Base-by-base conservation (phyloP, 768 basidiomycete species). In the Pholiota molesta region DNA sequence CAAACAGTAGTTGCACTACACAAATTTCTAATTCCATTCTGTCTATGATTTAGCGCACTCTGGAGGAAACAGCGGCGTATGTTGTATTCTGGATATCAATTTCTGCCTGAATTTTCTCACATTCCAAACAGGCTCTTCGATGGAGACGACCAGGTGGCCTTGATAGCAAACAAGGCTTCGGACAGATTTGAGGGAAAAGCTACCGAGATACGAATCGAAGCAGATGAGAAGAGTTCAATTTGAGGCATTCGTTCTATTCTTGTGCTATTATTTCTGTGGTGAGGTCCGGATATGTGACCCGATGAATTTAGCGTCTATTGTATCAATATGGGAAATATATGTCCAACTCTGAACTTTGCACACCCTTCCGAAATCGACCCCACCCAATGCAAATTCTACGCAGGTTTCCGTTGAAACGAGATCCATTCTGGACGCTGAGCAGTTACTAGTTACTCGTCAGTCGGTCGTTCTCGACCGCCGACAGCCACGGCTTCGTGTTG, bases 51-150 rank as follows among this genome's bases (percentile, higher is more conserved):
- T 75, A 81, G 73, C 78, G 79, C 56, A 82, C 84, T 5, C 75
- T 88, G 59, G 86, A 89, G 68, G 87, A 89, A 76, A 88, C 86
- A 17, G 83, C 86, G 13, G 84, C 79, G 65, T 74, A 65, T 61
- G 72, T 69, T 28, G 23, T 21, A 26, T 45, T 49, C 47, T 11
- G 47, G 11, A 37, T 14, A 9, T 37, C 14, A 37, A 14, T 26
- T 14, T 1, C 9, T 31, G 40, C n/a, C 1, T 26, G 23, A 19
- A 16, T 17, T 47, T 11, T 16, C 31, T 58, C 35, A 52, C n/a
- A 13, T 9, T 16, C 16, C 8, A 11, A 56, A 44, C 59, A 75
- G 73, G 5, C 54, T 88, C 52, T 88, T 88, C 74, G 86, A 88
- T 65, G 86, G 85, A 35, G 79, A 86, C 21, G 81, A 82, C 14